phyloP scores from a whole-genome alignment of 1,284 basidiomycete species.

The Salmacisia buchloeana region DNA sequence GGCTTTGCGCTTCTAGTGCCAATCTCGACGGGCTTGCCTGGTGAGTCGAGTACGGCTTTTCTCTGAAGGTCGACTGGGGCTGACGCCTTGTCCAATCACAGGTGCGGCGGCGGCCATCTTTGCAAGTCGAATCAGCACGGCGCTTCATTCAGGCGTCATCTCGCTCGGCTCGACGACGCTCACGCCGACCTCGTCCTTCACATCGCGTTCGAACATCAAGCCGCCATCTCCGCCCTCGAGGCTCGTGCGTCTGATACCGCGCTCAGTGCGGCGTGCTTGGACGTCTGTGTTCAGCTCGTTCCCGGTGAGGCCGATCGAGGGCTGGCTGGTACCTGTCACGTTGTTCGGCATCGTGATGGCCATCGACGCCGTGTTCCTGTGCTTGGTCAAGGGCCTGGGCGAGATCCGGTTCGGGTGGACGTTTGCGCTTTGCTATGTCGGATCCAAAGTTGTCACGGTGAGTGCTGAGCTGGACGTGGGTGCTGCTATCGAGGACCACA shows the following conservation, averaged over 20 bases:
- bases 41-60: neutral
- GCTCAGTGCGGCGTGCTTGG: conserved; percentile 3
- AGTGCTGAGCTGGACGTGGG: neutral
- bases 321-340: conserved; percentile 37
- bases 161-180: conserved; percentile 7
- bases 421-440: conserved; percentile 28
- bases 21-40: conserved; percentile 67
- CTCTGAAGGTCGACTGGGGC: neutral
- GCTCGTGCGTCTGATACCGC: neutral
- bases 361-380: conserved; percentile 34
- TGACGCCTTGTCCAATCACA: conserved; percentile 57
- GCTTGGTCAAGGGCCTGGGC: conserved; percentile 24
- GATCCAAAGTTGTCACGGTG: neutral
- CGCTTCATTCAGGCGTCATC: conserved; percentile 59
- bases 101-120: conserved; percentile 82
- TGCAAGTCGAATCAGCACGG: conserved; percentile 81
- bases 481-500: neutral
- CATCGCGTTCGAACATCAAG: neutral
- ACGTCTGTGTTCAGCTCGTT: neutral
- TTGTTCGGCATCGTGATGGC: conserved; percentile 30
- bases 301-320: conserved; percentile 25
- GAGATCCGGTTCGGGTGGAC: conserved; percentile 39
- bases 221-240: neutral
- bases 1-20: conserved; percentile 84
- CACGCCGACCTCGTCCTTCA: conserved; percentile 4